Evolutionary conservation across 805 yeast species (phyloP).

Genomic region (Pichia nakasei): DNA sequence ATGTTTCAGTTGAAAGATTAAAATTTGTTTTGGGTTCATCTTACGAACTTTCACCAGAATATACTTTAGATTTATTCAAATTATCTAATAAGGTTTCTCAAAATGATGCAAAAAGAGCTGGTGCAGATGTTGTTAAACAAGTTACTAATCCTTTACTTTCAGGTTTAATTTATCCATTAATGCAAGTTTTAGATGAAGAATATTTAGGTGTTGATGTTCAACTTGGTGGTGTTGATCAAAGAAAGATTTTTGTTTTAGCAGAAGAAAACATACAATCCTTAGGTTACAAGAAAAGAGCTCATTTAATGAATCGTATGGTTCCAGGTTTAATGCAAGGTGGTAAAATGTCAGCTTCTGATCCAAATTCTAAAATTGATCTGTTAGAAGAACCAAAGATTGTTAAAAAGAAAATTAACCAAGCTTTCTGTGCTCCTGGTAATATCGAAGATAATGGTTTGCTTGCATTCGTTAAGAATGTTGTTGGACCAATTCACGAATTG

Average conservation of each 20-base stretch:
- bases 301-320: constrained; percentile 97
- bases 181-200: constrained; percentile 98
- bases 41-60: constrained; percentile 73
- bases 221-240: constrained; percentile 98
- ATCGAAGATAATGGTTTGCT: constrained; percentile 86
- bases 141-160: constrained; percentile 87
- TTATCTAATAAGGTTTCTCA: constrained; percentile 79
- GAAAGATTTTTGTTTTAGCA: constrained; percentile 94
- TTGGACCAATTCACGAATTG: constrained; percentile 79
- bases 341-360: constrained; percentile 98
- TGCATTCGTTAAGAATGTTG: constrained; percentile 75
- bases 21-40: constrained; percentile 79
- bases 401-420: constrained; percentile 83
- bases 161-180: constrained; percentile 92
- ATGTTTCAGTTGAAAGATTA: constrained; percentile 87
- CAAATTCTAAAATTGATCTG: constrained; percentile 92
- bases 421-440: constrained; percentile 93
- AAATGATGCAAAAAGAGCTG: constrained; percentile 97
- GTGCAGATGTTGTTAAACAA: constrained; percentile 98
- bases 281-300: constrained; percentile 97
- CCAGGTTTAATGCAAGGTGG: constrained; percentile 97
- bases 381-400: constrained; percentile 83
- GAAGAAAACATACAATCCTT: constrained; percentile 82
- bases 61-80: constrained; percentile 84
- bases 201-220: constrained; percentile 84